Conservation (phyloP, 768 basidiomycete genomes). For the Xerocomellus dryophilus region DNA sequence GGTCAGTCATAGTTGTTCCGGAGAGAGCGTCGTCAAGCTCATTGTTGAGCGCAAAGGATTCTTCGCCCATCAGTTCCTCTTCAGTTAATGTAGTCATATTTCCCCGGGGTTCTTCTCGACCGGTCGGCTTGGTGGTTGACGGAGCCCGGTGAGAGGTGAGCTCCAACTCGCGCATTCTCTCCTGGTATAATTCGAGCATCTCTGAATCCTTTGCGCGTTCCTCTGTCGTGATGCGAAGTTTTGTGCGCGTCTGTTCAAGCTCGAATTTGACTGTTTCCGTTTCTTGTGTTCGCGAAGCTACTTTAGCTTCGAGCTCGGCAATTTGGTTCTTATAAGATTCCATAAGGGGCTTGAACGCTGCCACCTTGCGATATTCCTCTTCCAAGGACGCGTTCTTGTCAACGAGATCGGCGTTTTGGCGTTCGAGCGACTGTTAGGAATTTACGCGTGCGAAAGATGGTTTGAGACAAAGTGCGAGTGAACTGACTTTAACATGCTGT, state of each 20-base stretch:
- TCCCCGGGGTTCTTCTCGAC: slow-evolving; percentile 12
- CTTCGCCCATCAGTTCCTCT: slow-evolving; percentile 46
- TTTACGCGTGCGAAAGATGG: not conserved
- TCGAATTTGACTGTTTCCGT: slow-evolving; percentile 70
- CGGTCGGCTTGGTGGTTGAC: slow-evolving; percentile 25
- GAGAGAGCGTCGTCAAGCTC: slow-evolving; percentile 85
- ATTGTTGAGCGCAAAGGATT: slow-evolving; percentile 65
- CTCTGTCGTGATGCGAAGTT: slow-evolving; percentile 61
- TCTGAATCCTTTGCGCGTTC: slow-evolving; percentile 80
- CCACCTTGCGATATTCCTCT: slow-evolving; percentile 85
- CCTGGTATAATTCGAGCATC: slow-evolving; percentile 85
- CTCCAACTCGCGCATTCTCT: slow-evolving; percentile 86
- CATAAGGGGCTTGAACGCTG: slow-evolving; percentile 83
- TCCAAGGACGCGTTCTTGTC: slow-evolving; percentile 91
- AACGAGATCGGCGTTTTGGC: slow-evolving; percentile 88
- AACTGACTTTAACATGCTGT: slow-evolving; percentile 73
- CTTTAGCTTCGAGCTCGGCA: slow-evolving; percentile 71
- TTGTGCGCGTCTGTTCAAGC: slow-evolving; percentile 69
- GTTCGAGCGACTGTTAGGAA: slow-evolving; percentile 74
- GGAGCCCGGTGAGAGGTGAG: slow-evolving; percentile 54
- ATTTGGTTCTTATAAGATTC: slow-evolving; percentile 91
- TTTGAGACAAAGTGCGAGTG: slow-evolving; percentile 9
- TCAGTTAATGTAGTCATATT: slow-evolving; percentile 38
- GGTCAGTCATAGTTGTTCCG: slow-evolving; percentile 86
- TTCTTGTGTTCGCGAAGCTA: slow-evolving; percentile 63